Base-by-base conservation (phyloP, 2,329 filamentous ascomycete genomes). In the Arthrocladium fulminans region DNA sequence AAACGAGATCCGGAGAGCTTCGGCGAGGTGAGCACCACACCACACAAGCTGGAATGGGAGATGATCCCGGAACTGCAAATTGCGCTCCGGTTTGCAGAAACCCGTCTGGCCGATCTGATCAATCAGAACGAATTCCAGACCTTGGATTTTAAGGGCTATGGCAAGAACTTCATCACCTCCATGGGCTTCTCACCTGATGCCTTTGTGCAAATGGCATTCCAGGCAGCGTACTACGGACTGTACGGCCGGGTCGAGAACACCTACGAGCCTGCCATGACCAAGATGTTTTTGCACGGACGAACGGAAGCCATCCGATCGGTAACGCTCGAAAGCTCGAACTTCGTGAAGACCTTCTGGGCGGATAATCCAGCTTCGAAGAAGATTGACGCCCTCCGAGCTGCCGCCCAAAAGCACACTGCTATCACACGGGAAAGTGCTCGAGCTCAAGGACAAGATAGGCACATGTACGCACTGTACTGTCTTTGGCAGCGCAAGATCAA, bases 261-360 rank as follows among this genome's bases (percentile, higher is more conserved):
- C 0, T 98, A 98, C 64, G 92, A 98, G 67, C 92, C 92, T 6
- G 90, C 92, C 35, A 97, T 98, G 92, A 98, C 92, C 45, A 98
- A 98, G 66, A 73, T 84, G 51, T 98, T 80, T 68, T 79, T 94
- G 51, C 92, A 97, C 63, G 92, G 92, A 9, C 84, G 92, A 39
- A 98, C 92, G 0, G 92, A 98, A 68, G 90, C 92, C 3, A 84
- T 98, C 55, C 80, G 92, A 39, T 82, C 86, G 0, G 90, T 95
- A 1, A 88, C 88, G 0, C 75, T 81, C 0, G 88, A 94, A 55
- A 84, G 84, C 0, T 49, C 51, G 19, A 76, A 89, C 46, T 98
- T 96, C 61, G 83, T 97, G 6, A 86, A 86, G 64, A 87, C 84
- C 0, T 97, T 98, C 67, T 98, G 92, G 89, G 88, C 82, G 5